Evolutionary conservation across 2,329 filamentous ascomycete species (phyloP).

Genomic region (Alternaria consortialis): DNA sequence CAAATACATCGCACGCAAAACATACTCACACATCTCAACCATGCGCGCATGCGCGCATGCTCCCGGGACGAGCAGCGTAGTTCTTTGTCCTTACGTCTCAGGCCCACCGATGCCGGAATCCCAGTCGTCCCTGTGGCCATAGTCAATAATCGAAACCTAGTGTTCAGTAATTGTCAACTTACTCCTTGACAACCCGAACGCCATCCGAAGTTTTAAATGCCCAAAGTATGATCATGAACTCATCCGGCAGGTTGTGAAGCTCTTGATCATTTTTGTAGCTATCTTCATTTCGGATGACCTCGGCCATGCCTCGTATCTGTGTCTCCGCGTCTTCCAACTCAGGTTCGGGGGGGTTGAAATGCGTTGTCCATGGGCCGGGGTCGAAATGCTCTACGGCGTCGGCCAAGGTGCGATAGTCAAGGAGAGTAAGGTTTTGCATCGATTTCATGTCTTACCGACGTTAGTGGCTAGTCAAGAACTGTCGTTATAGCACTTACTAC

Average conservation of each 20-base stretch:
- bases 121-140: neutral
- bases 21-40: neutral
- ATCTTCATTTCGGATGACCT: slow-evolving; percentile 30
- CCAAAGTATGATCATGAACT: slow-evolving; percentile 28
- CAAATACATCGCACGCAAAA: neutral
- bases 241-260: slow-evolving; percentile 27
- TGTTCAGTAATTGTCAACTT: neutral
- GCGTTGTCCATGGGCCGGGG: slow-evolving; percentile 37
- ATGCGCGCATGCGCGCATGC: neutral
- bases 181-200: slow-evolving; percentile 13
- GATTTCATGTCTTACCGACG: slow-evolving; percentile 13
- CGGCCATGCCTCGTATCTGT: slow-evolving; percentile 23
- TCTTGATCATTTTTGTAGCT: slow-evolving; percentile 23
- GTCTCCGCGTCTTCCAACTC: slow-evolving; percentile 14
- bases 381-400: slow-evolving; percentile 30
- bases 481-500: slow-evolving; percentile 24
- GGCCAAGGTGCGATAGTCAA: slow-evolving; percentile 23
- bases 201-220: slow-evolving; percentile 23
- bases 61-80: neutral
- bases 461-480: neutral
- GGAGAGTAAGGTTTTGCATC: slow-evolving; percentile 18
- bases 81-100: neutral
- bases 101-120: neutral
- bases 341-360: slow-evolving; percentile 16
- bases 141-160: neutral